Evolutionary conservation across 2,329 filamentous ascomycete genomes (phyloP), one percentile per base, ranked within the genome.

Genomic region (Venturia oleaginea): DNA sequence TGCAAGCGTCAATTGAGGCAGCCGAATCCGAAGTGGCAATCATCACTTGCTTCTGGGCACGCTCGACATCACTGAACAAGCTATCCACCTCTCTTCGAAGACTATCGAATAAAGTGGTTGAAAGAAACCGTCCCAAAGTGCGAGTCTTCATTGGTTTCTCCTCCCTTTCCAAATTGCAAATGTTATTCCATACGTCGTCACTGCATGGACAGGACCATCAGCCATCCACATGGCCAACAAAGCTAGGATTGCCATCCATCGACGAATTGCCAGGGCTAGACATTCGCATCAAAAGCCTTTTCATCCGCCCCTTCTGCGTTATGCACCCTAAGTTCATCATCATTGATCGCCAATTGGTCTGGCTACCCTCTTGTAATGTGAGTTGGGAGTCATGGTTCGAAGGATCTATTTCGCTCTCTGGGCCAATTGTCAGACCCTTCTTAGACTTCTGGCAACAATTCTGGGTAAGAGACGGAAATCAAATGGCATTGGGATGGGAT

Each of bases 301-400:
- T 95, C 74, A 85, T 93, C 67, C 78, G 86, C 2, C 91, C 91
- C 0, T 86, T 94, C 66, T 91, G 89, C 70, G 87, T 95, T n/a
- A 89, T 94, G 85, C 91, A 95, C 71, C 88, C 90, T 0, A 95
- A 95, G 70, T 93, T 90, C 69, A 80, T 93, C 43, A 80, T 94
- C 17, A 74, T 93, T 0, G 91, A 95, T 72, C 81, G 87, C 0
- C 73, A 78, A 38, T 80, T 76, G 2, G 88, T 88, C 0, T 87
- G 88, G 69, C 74, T 94, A 11, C 90, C 90, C 0, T 91, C 88
- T 69, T 92, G 89, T 74, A 95, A 95, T 69, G 84, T 95, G 4
- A 92, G 88, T 70, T 94, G 89, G 89, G 91, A 94, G 74, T 76
- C 84, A n/a, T 95, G 91, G 91, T 87, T 93, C 32, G 91, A 95